Conservation (phyloP, 179 eudicot species). For the Sideroxylon spinosum region DNA sequence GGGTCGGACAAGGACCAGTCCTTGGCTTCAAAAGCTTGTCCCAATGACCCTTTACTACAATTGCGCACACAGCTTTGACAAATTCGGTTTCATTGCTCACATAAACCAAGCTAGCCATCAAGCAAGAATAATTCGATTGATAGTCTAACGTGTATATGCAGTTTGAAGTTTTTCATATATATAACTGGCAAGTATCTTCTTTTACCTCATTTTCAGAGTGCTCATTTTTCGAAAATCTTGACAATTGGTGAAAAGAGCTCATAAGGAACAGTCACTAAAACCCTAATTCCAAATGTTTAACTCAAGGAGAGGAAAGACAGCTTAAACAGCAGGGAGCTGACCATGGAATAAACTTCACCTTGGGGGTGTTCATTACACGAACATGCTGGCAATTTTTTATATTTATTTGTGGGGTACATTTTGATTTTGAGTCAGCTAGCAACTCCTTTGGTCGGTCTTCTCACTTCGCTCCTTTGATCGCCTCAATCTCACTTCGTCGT, state of each 20-base stretch:
- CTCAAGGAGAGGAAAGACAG: too few species aligned
- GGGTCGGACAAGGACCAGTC: slow-evolving; percentile 45
- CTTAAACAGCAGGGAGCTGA: too few species aligned
- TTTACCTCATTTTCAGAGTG: not conserved
- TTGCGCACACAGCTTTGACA: slow-evolving; percentile 38
- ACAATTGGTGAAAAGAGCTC: not conserved
- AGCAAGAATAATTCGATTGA: not conserved
- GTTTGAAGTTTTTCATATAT: not conserved
- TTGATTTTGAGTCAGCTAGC: too few species aligned
- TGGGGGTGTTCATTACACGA: too few species aligned
- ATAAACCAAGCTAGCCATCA: slow-evolving; percentile 35
- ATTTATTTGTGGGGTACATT: too few species aligned
- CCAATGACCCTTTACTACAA: slow-evolving; percentile 60
- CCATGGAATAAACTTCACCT: too few species aligned
- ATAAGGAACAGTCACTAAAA: not conserved
- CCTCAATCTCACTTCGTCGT: too few species aligned
- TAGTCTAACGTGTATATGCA: not conserved
- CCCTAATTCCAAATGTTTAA: not conserved
- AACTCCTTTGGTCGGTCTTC: too few species aligned
- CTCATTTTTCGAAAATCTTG: not conserved
- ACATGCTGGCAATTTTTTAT: too few species aligned
- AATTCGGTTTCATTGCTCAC: slow-evolving; percentile 33
- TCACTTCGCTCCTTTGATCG: too few species aligned
- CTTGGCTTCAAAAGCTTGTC: slow-evolving; percentile 47
- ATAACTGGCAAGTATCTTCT: not conserved